Evolutionary conservation across 345 rosid species (phyloP), one percentile per base, ranked within the genome.

Genomic region (Leavenworthia alabamica): DNA sequence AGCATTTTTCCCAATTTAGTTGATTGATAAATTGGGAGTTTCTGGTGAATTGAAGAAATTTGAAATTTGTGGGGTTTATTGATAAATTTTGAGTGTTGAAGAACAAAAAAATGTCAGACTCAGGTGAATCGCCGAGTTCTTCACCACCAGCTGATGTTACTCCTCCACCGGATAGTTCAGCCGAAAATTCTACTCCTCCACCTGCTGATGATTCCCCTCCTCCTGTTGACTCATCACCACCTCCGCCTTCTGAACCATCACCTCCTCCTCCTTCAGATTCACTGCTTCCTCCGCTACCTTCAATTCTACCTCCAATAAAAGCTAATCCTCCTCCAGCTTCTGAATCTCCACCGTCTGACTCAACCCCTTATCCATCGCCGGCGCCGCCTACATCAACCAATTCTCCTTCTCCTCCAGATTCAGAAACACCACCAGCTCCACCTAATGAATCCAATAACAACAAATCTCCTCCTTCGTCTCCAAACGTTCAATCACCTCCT

Each of bases 51-150:
- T n/a, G n/a, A n/a, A n/a, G n/a, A n/a, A n/a, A n/a, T n/a, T n/a
- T n/a, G 14, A 31, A 17, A 17, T 4, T 26, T 46, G 43, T 8
- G 35, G 47, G 41, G 58, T 54, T 60, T 42, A 51, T 23, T 4
- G 31, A 43, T 36, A 22, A 32, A 14, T 8, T 51, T 26, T 22
- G 42, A 60, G 22, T 12, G 37, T 19, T 56, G 41, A 36, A 23
- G 15, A 15, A 56, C 16, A 12, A 2, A 2, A 14, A 12, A 19
- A 24, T 83, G 88, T 73, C 83, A 57, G 52, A 64, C 70, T 78
- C 78, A 54, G 81, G n/a, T 39, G 47, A 8, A 14, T 31, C 74
- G 56, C 75, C 83, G 73, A 70, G 75, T 66, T 56, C 79, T 62
- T 69, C 81, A 13, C 67, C 73, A 7, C 54, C 71, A 8, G 56